phyloP scores from a whole-genome alignment of 164 flowering plant species.

The Vitis rupestris region DNA sequence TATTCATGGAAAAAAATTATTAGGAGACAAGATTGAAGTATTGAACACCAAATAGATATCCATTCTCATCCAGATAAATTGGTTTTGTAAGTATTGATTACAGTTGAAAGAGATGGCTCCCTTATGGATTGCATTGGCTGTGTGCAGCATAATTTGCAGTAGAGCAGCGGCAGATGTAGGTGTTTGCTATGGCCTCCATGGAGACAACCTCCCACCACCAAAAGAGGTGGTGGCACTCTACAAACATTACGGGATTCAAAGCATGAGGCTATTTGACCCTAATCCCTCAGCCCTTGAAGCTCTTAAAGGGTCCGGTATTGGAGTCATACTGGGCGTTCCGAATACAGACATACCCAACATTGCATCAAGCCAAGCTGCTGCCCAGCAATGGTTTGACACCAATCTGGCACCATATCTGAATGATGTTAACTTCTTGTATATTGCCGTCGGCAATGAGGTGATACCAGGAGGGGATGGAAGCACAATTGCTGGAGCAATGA shows the following conservation, averaged over 20 bases:
- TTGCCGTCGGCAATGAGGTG: conserved; percentile 28
- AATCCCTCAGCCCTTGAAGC: conserved; percentile 13
- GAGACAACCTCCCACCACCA: conserved; percentile 27
- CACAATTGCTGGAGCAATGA: conserved; percentile 11
- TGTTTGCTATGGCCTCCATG: conserved; percentile 23
- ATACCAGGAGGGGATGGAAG: conserved; percentile 7
- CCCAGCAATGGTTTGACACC: conserved; percentile 12
- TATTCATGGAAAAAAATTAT: too few species aligned
- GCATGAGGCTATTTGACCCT: conserved; percentile 21
- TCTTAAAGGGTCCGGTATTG: conserved; percentile 11
- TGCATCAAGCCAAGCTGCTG: conserved; percentile 15
- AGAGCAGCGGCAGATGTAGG: conserved; percentile 7
- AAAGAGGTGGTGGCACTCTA: conserved; percentile 15
- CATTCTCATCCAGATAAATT: too few species aligned
- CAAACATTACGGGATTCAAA: conserved; percentile 7
- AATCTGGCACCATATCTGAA: conserved; percentile 22
- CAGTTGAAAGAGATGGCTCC: too few species aligned
- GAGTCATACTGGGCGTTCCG: conserved; percentile 16
- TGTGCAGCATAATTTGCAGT: too few species aligned
- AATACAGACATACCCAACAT: conserved; percentile 26
- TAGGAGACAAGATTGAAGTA: too few species aligned
- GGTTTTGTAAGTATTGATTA: too few species aligned
- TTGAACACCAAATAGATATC: too few species aligned
- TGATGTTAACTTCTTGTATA: conserved; percentile 3
- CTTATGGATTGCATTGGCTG: too few species aligned